Evolutionary conservation across 1,139 yeast genomes (phyloP), one percentile per base, ranked within the genome.

Genomic region (Debaryomycetaceae sp.): DNA sequence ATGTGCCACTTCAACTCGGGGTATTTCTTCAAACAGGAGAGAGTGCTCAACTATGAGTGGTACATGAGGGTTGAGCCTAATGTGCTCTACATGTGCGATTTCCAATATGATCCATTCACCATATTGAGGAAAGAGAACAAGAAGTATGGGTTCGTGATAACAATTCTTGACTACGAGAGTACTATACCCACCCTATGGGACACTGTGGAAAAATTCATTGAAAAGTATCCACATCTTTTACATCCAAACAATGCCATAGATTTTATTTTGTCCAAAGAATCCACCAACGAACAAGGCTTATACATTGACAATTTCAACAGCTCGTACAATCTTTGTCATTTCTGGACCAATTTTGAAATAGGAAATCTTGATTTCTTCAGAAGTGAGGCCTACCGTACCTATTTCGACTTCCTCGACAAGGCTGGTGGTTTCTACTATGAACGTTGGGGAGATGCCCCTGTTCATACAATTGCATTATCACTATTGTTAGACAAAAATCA

Each of bases 371-470:
- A 87, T 52, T 87, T 89, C 59, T 89, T 84, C 66, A 69, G 96
- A 45, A 75, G 89, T 38, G 76, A 83, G 39, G 78, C 71, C 15
- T 91, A 91, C 59, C 61, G 74, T 29, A 73, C 71, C n/a, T 89
- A 67, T 58, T 89, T 91, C 56, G 72, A 86, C 15, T 74, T 71
- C 58, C 67, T 91, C 41, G 94, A 88, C 55, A 47, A 67, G 35
- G 63, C 81, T 0, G 96, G 95, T 1, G 97, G 96, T 0, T 89
- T 91, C 54, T 86, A 86, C 59, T 88, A 88, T 56, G 94, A 85
- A 61, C 70, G 98, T 49, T 92, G 98, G 98, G 98, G 98, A 4
- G 98, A 92, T 65, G 98, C 98, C 0, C 98, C 98, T 0, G 95
- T 92, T 5, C 98, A 92, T 60, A 74, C 96, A 0, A 75, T 91